Evolutionary conservation across 805 yeast genomes (phyloP), one percentile per base, ranked within the genome.

Genomic region (Henningerozyma blattae): DNA sequence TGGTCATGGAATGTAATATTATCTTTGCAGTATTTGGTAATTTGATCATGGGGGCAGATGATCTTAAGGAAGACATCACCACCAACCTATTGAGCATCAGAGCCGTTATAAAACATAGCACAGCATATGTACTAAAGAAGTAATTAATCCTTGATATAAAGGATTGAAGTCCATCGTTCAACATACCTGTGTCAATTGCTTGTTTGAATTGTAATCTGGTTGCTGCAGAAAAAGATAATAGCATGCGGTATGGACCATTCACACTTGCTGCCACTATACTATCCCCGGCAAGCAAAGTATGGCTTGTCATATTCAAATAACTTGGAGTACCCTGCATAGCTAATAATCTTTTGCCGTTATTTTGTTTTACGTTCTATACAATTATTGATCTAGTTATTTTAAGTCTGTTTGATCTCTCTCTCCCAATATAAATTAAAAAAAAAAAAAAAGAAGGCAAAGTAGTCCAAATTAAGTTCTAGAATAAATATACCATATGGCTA

Each of bases 31-130:
- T 20, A 20, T 7, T 7, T 7, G 10, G 9, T 7, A 15, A 24
- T 10, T 52, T 3, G 59, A 56, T 46, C 54, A 47, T 15, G 50
- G 15, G 2, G 52, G 46, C 37, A 27, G 62, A 62, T 16, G 67
- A 52, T 34, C 76, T 47, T 5, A 73, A 56, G 0, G 76, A 60
- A 2, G 81, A 75, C 64, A 75, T 72, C 3, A 71, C 68, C 15
- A 65, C 60, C 4, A 77, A 67, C 41, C 83, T 56, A 50, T 77
- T 76, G 39, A 76, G 54, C 3, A 74, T 44, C 4, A 76, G 56
- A 1, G 78, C 81, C 41, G 75, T 70, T 7, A 68, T 47, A 65
- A 75, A 70, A 50, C 80, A 74, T 19, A 63, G 58, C 18, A 65
- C 50, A 2, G 76, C 70, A 46, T 66, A 72, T 0, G 68, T 67